Percentiles rank a stretch among this genome's conserved stretches.
Conservation (phyloP, 305 asterid species). For the Fraxinus baroniana region DNA sequence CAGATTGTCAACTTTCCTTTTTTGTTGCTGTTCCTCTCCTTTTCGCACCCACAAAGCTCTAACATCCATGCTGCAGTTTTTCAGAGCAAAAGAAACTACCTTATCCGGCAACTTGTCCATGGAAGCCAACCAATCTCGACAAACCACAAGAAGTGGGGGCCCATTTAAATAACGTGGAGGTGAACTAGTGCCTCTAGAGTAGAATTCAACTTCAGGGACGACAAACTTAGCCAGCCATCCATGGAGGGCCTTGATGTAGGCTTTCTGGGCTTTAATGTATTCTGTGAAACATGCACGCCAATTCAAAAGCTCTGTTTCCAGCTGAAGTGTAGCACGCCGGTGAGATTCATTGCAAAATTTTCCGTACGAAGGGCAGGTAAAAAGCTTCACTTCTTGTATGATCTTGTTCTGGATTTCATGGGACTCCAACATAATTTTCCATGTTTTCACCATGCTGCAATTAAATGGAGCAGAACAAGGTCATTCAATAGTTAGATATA, state of each 20-base stretch:
- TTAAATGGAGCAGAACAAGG: slow-evolving; percentile 10
- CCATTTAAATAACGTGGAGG: slow-evolving; percentile 33
- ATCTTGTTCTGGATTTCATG: slow-evolving; percentile 89
- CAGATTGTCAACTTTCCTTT: slow-evolving; percentile 68
- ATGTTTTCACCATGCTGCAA: slow-evolving; percentile 71
- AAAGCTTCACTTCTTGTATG: slow-evolving; percentile 67
- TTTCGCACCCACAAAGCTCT: slow-evolving; percentile 78
- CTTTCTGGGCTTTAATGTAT: slow-evolving; percentile 59
- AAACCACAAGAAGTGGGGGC: slow-evolving; percentile 58
- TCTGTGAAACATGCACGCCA: slow-evolving; percentile 70
- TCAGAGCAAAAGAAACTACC: slow-evolving; percentile 56
- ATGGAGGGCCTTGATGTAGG: slow-evolving; percentile 56
- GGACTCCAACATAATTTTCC: slow-evolving; percentile 74
- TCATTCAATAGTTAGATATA: not conserved
- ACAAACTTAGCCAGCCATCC: slow-evolving; percentile 80
- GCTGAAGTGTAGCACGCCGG: slow-evolving; percentile 77
- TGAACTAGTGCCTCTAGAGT: slow-evolving; percentile 35
- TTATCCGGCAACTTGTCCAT: slow-evolving; percentile 61
- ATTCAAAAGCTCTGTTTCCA: slow-evolving; percentile 75
- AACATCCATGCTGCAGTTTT: slow-evolving; percentile 72
- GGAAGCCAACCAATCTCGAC: slow-evolving; percentile 62
- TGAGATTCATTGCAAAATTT: slow-evolving; percentile 82
- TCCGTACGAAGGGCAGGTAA: slow-evolving; percentile 68
- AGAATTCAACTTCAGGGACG: slow-evolving; percentile 50
- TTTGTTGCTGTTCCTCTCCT: slow-evolving; percentile 62